Conservation (phyloP, 257 asterid species). For the Ophiorrhiza pumila region DNA sequence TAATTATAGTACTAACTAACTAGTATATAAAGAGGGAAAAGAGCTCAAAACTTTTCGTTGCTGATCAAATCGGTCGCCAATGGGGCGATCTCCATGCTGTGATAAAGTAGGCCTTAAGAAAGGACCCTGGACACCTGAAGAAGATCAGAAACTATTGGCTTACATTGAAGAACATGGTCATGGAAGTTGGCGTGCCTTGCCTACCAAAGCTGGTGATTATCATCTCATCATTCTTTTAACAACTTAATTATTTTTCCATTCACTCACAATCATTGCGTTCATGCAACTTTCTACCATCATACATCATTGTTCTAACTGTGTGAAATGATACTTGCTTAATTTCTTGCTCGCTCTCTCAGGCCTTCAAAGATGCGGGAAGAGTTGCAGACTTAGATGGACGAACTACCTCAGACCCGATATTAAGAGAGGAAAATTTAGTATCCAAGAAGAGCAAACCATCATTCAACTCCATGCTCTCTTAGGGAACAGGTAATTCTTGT, state of each 20-base stretch:
- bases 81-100: conserved; percentile 95
- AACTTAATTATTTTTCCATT: neutral
- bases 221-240: neutral
- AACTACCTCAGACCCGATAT: conserved; percentile 87
- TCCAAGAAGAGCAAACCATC: conserved; percentile 92
- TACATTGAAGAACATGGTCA: conserved; percentile 86
- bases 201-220: conserved; percentile 67
- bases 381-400: conserved; percentile 90
- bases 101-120: conserved; percentile 80
- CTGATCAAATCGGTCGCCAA: conserved; percentile 19
- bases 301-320: neutral
- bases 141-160: conserved; percentile 81
- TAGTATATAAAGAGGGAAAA: conserved; percentile 19
- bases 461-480: conserved; percentile 96
- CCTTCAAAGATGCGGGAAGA: conserved; percentile 86
- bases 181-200: conserved; percentile 96
- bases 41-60: conserved; percentile 8
- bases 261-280: neutral
- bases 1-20: neutral
- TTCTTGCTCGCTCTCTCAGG: conserved; percentile 29
- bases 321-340: neutral
- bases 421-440: conserved; percentile 83
- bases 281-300: neutral
- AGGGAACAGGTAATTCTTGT: conserved; percentile 62
- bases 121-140: conserved; percentile 98